Percentiles rank a stretch among this genome's conserved stretches.
Conservation (phyloP, 176 grass and related monocot genomes). For the Microstegium vimineum region DNA sequence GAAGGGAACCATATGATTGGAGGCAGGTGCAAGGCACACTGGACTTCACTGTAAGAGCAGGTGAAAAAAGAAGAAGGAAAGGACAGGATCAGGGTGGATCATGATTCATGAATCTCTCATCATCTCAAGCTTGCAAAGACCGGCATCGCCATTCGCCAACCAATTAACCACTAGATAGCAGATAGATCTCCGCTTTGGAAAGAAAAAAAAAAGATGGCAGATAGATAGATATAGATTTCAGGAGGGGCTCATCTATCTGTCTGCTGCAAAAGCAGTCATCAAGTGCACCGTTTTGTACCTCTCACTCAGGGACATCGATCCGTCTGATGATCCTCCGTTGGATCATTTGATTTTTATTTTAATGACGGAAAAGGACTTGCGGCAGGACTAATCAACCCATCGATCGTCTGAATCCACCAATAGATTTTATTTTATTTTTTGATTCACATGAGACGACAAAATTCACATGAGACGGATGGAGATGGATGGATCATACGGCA, state of each 20-base stretch:
- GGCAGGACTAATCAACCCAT: constrained; percentile 12
- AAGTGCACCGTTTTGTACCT: constrained; percentile 9
- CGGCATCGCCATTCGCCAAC: background rate
- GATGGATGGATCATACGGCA: background rate
- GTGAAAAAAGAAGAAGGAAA: background rate
- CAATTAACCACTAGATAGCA: constrained; percentile 14
- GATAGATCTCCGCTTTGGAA: constrained; percentile 7
- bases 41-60: constrained; percentile 10
- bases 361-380: background rate
- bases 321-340: background rate
- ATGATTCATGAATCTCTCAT: constrained; percentile 5
- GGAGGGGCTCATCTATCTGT: background rate
- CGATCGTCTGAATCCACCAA: constrained; percentile 11
- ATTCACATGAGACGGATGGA: constrained; percentile 27
- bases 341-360: background rate
- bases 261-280: constrained; percentile 17
- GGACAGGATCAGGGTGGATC: background rate
- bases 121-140: constrained; percentile 25
- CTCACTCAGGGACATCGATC: constrained; percentile 10
- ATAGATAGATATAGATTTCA: constrained; percentile 43
- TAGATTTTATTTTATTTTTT: background rate
- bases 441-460: constrained; percentile 24
- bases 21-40: constrained; percentile 6
- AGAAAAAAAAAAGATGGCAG: background rate
- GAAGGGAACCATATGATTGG: constrained; percentile 34